These are phyloP conservation scores for Pyrus bretschneideri DNA, from an alignment of 306 rosid genomes.

Conservation along the genomic window DNA sequence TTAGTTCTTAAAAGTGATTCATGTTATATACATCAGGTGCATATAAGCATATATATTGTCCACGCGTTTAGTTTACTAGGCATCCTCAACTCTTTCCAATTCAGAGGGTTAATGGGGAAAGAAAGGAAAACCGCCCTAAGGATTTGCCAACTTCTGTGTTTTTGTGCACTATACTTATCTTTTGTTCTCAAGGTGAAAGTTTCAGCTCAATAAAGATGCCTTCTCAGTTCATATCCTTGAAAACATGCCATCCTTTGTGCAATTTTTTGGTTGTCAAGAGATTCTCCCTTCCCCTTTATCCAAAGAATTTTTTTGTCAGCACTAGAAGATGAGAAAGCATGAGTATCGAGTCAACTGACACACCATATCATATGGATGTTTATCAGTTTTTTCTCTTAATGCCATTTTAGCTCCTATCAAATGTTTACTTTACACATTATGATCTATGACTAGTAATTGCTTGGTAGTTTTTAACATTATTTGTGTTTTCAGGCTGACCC, in stretches of 20 bases:
- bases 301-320: not conserved
- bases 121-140: no score
- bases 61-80: no score
- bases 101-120: no score
- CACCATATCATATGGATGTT: not conserved
- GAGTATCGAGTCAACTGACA: not conserved
- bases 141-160: no score
- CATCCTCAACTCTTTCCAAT: no score
- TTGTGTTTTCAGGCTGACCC: slow-evolving; percentile 82
- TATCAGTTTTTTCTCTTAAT: no score
- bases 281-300: not conserved
- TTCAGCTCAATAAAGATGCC: no score
- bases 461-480: not conserved
- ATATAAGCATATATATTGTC: no score
- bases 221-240: not conserved
- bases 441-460: not conserved
- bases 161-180: no score
- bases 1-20: no score
- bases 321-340: not conserved
- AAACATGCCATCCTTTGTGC: not conserved
- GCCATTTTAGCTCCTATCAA: not conserved
- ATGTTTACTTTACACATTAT: not conserved
- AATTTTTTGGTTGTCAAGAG: not conserved
- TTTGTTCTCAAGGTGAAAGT: no score
- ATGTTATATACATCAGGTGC: no score